phyloP scores from a whole-genome alignment of 805 yeast species.

The Starmerella stigmatis region DNA sequence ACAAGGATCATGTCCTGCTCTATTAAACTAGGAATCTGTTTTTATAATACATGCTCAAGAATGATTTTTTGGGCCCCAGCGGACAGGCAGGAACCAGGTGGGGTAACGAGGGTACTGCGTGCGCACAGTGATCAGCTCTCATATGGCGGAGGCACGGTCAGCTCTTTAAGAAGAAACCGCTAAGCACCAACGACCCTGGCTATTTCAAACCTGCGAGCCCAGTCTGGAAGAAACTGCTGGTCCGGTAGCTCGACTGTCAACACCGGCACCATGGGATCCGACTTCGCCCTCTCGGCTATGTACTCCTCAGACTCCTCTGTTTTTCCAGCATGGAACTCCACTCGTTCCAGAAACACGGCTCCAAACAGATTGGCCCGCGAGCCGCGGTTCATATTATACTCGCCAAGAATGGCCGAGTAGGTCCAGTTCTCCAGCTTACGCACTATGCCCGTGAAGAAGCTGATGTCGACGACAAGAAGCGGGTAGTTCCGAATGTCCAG shows the following conservation, averaged over 20 bases:
- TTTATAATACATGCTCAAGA: too few relatives aligned
- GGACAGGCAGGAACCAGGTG: too few relatives aligned
- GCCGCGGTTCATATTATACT: conserved; percentile 68
- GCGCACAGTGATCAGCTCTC: too few relatives aligned
- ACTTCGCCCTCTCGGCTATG: background rate
- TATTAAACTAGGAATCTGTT: too few relatives aligned
- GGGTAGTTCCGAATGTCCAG: conserved; percentile 57
- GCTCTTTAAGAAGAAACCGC: too few relatives aligned
- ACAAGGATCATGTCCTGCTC: too few relatives aligned
- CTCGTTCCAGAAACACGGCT: conserved; percentile 70
- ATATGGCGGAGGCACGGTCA: too few relatives aligned
- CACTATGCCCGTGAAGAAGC: conserved; percentile 68
- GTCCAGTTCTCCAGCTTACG: conserved; percentile 84
- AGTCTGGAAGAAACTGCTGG: background rate
- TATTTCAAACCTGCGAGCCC: background rate
- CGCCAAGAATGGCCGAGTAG: conserved; percentile 70
- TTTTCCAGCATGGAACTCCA: conserved; percentile 40
- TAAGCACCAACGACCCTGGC: background rate
- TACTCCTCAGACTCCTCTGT: conserved; percentile 37
- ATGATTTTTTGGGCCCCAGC: too few relatives aligned
- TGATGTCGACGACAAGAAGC: conserved; percentile 64
- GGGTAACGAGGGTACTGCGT: too few relatives aligned
- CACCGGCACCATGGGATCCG: conserved; percentile 6
- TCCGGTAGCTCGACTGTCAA: conserved; percentile 7
- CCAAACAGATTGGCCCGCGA: conserved; percentile 46